A percentile compares a stretch with the other conserved stretches of the same genome.
These are phyloP conservation scores for Penicillium canescens DNA, from an alignment of 495 filamentous ascomycete genomes.

Conservation along the genomic window DNA sequence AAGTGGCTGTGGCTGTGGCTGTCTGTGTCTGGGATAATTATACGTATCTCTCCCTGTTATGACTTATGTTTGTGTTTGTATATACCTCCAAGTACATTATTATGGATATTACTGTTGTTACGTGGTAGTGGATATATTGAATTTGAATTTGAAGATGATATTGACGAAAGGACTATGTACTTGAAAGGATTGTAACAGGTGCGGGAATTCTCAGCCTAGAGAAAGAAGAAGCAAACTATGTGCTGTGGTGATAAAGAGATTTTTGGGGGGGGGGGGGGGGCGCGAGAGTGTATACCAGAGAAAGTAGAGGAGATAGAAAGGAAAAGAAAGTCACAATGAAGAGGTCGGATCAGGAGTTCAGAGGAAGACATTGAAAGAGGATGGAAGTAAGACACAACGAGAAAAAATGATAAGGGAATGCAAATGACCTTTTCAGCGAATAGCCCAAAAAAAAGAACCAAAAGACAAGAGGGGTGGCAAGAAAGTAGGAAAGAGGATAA, in stretches of 20 bases:
- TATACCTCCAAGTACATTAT: not conserved
- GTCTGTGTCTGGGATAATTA: not conserved
- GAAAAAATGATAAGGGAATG: not conserved
- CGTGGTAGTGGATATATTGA: not conserved
- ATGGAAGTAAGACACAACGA: not conserved
- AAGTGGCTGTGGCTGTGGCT: constrained; percentile 8
- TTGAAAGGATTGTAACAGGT: no score
- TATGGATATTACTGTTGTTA: not conserved
- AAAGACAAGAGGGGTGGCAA: not conserved
- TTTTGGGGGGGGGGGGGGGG: not conserved
- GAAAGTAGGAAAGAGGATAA: not conserved
- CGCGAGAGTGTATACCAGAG: not conserved
- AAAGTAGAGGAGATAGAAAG: constrained; percentile 4
- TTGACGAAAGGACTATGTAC: no score
- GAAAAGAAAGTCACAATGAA: constrained; percentile 22
- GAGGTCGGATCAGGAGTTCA: not conserved
- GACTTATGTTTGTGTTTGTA: constrained; percentile 1
- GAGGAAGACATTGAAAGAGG: not conserved
- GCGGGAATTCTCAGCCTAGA: no score
- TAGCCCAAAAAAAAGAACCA: not conserved
- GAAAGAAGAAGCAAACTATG: constrained; percentile 9
- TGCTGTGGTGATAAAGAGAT: not conserved
- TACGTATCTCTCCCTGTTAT: not conserved
- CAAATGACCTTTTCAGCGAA: not conserved
- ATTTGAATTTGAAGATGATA: not conserved